A percentile compares a stretch with the other conserved stretches of the same genome.
Evolutionary conservation across 768 basidiomycete genomes (phyloP).

Genomic region (Pisolithus microcarpus): DNA sequence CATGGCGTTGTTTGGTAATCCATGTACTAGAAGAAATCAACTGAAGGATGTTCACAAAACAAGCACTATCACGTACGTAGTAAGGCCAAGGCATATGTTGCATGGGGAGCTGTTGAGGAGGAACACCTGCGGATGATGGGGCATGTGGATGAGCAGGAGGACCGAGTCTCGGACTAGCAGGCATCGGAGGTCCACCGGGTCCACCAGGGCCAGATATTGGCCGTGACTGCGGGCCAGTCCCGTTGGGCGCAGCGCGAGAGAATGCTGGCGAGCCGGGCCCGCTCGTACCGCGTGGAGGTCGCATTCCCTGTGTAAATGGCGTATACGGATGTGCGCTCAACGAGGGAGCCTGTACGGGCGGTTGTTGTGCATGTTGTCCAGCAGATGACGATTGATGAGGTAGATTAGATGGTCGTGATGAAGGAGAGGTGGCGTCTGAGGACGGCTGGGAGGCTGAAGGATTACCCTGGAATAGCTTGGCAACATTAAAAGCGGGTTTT

Average conservation of each 20-base stretch:
- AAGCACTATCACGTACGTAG: constrained; percentile 43
- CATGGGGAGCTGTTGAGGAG: constrained; percentile 37
- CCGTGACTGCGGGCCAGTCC: constrained; percentile 40
- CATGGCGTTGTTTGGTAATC: constrained; percentile 41
- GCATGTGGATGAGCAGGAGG: constrained; percentile 51
- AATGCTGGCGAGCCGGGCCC: constrained; percentile 65
- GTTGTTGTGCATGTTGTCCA: constrained; percentile 32
- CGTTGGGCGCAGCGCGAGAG: constrained; percentile 56
- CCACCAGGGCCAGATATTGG: constrained; percentile 44
- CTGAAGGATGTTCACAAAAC: constrained; percentile 1
- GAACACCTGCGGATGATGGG: constrained; percentile 46
- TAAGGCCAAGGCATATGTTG: constrained; percentile 42
- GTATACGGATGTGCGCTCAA: constrained; percentile 39
- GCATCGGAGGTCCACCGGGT: constrained; percentile 44
- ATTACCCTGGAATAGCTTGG: constrained; percentile 35
- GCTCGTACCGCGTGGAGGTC: constrained; percentile 39
- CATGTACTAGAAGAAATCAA: constrained; percentile 30
- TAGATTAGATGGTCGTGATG: constrained; percentile 45
- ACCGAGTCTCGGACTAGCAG: constrained; percentile 60
- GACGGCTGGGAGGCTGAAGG: constrained; percentile 40
- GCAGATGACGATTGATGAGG: constrained; percentile 38
- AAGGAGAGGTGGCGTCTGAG: constrained; percentile 53
- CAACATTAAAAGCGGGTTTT: constrained; percentile 26
- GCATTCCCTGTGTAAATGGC: constrained; percentile 44
- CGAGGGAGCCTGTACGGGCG: constrained; percentile 33